Percentiles rank a stretch among this genome's conserved stretches.
phyloP scores from a whole-genome alignment of 2,329 filamentous ascomycete genomes.

The Elsinoe perseae region DNA sequence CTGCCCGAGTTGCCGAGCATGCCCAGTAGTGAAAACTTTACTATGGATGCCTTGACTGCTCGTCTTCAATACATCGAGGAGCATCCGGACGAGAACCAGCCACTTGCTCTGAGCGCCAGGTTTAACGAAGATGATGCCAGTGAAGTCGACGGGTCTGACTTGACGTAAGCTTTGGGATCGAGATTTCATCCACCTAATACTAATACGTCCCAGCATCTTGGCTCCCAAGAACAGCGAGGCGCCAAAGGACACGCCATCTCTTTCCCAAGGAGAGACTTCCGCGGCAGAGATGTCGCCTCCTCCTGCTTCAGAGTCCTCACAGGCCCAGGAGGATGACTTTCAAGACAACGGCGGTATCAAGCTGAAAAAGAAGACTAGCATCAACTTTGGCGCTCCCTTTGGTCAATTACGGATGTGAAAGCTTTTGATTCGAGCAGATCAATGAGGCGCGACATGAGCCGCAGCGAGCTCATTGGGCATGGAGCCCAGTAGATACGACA shows the following conservation, averaged over 20 bases:
- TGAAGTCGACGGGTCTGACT: slow-evolving; percentile 7
- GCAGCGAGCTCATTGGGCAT: neutral
- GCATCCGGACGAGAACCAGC: slow-evolving; percentile 27
- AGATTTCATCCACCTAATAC: neutral
- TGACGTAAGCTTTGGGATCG: neutral
- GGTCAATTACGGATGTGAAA: slow-evolving; percentile 26
- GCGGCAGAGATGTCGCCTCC: slow-evolving; percentile 15
- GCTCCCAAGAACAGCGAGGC: neutral
- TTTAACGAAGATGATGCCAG: slow-evolving; percentile 5
- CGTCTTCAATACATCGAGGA: slow-evolving; percentile 28
- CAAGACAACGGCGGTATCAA: slow-evolving; percentile 29
- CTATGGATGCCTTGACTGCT: slow-evolving; percentile 28
- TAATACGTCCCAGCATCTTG: neutral
- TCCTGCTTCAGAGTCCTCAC: slow-evolving; percentile 10
- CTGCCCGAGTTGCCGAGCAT: slow-evolving; percentile 30
- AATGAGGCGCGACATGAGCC: slow-evolving; percentile 3
- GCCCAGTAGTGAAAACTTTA: slow-evolving; percentile 30
- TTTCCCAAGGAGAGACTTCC: slow-evolving; percentile 9
- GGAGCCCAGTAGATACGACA: neutral
- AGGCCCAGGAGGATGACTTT: slow-evolving; percentile 20
- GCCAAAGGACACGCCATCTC: neutral
- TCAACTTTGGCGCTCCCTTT: slow-evolving; percentile 32
- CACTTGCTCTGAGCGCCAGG: slow-evolving; percentile 23
- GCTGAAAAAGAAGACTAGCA: slow-evolving; percentile 31
- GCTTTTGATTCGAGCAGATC: neutral